phyloP scores from a whole-genome alignment of 192 early-diverging fungal genomes.

The Paraglomus occultum region DNA sequence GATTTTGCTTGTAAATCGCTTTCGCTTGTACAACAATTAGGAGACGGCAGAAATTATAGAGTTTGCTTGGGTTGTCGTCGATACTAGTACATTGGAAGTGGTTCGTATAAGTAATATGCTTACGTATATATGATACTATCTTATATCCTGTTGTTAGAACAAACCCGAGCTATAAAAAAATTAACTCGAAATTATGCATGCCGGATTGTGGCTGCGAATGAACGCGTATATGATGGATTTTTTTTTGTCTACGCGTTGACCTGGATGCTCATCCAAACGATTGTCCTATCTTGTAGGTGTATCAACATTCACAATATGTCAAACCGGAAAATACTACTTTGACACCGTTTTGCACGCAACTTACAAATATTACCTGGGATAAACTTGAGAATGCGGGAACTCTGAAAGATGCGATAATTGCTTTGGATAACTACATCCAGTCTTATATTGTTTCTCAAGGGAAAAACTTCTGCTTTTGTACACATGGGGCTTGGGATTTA shows the following conservation, averaged over 20 bases:
- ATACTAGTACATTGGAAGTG: constrained; percentile 43
- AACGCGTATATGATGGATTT: too few relatives aligned
- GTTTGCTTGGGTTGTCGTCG: constrained; percentile 51
- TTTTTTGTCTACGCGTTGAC: too few relatives aligned
- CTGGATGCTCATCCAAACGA: too few relatives aligned
- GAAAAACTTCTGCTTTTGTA: constrained; percentile 65
- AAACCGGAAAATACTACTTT: constrained; percentile 51
- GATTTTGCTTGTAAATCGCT: constrained; percentile 23
- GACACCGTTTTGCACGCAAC: constrained; percentile 55
- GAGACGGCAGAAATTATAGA: constrained; percentile 61
- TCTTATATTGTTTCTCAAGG: constrained; percentile 47
- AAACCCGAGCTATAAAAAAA: too few relatives aligned
- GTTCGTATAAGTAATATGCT: constrained; percentile 13
- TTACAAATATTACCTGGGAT: constrained; percentile 61
- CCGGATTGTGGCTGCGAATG: too few relatives aligned
- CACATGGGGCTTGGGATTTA: constrained; percentile 70
- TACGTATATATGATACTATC: neutral
- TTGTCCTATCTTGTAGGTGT: constrained; percentile 14
- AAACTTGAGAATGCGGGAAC: constrained; percentile 50
- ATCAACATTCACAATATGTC: constrained; percentile 49
- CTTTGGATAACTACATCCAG: constrained; percentile 53
- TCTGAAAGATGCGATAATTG: constrained; percentile 51
- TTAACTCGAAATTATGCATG: too few relatives aligned
- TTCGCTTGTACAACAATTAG: constrained; percentile 32
- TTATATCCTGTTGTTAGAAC: neutral